phyloP scores from a whole-genome alignment of 768 basidiomycete species.

The Macrolepiota dolichaula region DNA sequence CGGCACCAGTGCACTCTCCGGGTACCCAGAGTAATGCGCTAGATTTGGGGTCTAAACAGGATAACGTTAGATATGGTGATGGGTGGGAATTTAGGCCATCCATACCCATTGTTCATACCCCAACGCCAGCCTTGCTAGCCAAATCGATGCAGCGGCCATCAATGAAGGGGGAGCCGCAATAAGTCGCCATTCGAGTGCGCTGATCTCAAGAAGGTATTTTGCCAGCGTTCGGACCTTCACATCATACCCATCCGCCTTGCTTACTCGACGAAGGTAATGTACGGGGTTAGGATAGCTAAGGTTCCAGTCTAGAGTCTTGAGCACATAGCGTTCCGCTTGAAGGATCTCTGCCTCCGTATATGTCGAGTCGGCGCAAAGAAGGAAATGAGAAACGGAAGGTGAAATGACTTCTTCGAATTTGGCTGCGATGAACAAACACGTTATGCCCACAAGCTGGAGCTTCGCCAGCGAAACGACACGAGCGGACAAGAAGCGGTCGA shows the following conservation, averaged over 20 bases:
- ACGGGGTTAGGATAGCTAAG: slow-evolving; percentile 92
- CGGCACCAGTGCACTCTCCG: slow-evolving; percentile 79
- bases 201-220: slow-evolving; percentile 94
- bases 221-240: slow-evolving; percentile 87
- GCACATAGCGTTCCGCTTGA: slow-evolving; percentile 80
- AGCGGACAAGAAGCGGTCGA: slow-evolving; percentile 76
- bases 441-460: slow-evolving; percentile 93
- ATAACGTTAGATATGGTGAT: slow-evolving; percentile 4
- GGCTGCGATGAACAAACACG: slow-evolving; percentile 89
- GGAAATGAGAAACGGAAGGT: slow-evolving; percentile 87
- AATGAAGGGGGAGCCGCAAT: slow-evolving; percentile 80
- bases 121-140: slow-evolving; percentile 83
- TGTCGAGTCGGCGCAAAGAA: slow-evolving; percentile 78
- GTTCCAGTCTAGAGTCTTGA: slow-evolving; percentile 93
- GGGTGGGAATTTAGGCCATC: slow-evolving; percentile 11
- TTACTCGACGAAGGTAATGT: slow-evolving; percentile 86
- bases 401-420: slow-evolving; percentile 97
- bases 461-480: slow-evolving; percentile 87
- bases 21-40: slow-evolving; percentile 92
- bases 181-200: slow-evolving; percentile 82
- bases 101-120: slow-evolving; percentile 87
- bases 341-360: slow-evolving; percentile 80
- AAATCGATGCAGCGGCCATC: slow-evolving; percentile 86
- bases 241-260: slow-evolving; percentile 97
- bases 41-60: slow-evolving; percentile 67